phyloP scores from a whole-genome alignment of 345 rosid species.

The Moringa oleifera region DNA sequence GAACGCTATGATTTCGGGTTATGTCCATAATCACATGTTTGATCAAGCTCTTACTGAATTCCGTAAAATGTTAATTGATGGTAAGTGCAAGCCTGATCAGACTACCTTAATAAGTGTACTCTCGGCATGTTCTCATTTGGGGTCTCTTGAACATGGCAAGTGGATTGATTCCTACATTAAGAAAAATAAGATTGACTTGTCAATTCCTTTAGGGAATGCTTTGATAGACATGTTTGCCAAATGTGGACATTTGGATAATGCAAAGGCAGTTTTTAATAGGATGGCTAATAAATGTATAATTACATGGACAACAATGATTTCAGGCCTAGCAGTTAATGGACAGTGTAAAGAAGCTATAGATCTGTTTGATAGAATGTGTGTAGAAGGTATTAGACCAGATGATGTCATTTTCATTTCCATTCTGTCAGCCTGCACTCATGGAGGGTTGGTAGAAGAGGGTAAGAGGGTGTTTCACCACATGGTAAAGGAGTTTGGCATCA shows the following conservation, averaged over 20 bases:
- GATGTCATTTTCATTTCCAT: slow-evolving; percentile 22
- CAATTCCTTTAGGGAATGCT: slow-evolving; percentile 25
- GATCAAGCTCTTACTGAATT: slow-evolving; percentile 27
- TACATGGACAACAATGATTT: slow-evolving; percentile 30
- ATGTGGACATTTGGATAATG: slow-evolving; percentile 27
- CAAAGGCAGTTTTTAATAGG: slow-evolving; percentile 17
- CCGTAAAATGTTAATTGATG: slow-evolving; percentile 24
- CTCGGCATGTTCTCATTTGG: slow-evolving; percentile 30
- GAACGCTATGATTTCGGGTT: slow-evolving; percentile 31
- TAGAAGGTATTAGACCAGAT: slow-evolving; percentile 20
- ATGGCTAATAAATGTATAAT: slow-evolving; percentile 24
- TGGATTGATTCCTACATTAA: slow-evolving; percentile 28
- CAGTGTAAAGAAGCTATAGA: slow-evolving; percentile 17
- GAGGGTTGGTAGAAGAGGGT: slow-evolving; percentile 34
- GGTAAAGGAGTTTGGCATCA: slow-evolving; percentile 18
- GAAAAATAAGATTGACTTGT: slow-evolving; percentile 22
- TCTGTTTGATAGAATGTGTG: slow-evolving; percentile 25
- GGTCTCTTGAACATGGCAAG: slow-evolving; percentile 29
- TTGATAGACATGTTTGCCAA: slow-evolving; percentile 34
- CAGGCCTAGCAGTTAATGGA: slow-evolving; percentile 26
- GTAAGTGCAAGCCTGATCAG: slow-evolving; percentile 24
- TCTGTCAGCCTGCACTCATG: slow-evolving; percentile 33
- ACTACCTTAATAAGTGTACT: slow-evolving; percentile 25
- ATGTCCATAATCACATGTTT: slow-evolving; percentile 24
- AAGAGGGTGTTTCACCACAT: slow-evolving; percentile 23